Base-by-base conservation (phyloP, 2,329 filamentous ascomycete species). In the Penicillium sp. region DNA sequence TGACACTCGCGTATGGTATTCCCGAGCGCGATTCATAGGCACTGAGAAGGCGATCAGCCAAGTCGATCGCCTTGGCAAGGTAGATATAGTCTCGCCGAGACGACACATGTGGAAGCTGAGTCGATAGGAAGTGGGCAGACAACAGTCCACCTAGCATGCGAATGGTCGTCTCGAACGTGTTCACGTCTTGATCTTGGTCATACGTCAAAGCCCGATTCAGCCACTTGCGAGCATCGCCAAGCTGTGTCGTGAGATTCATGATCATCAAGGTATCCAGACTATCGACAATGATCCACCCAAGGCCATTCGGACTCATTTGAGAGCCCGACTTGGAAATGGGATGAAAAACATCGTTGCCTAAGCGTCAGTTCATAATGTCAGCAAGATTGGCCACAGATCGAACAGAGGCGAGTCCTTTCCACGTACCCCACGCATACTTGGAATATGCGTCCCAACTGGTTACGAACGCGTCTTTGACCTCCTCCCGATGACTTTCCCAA, bases 221-320 rank as follows among this genome's bases (percentile, higher is more conserved):
- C 93, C 93, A 98, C 64, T 95, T 81, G 47, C 91, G 80, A 27
- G 93, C 91, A 62, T 93, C 83, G 34, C 83, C 78, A 34, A 98
- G 78, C 52, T 90, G 84, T 28, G 83, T 86, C 9, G 91, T 97
- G 56, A 95, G 77, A 67, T 97, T 97, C 93, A 98, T 98, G 52
- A 98, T 76, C 74, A 98, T 98, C 78, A 97, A 81, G 1, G 93
- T 98, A 69, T 98, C 93, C 54, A 98, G 75, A 9, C 91, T 84
- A 72, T 98, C 93, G 48, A 98, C 85, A 53, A 98, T 96, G 62
- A 97, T 97, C 93, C 93, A 98, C 28, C 93, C 93, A 70, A 98
- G 78, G 25, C 91, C 93, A 52, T 88, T 83, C 3, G 85, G 79
- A 5, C 89, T 84, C 91, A 97, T 97, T 60, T 93, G 83, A 43